Base-by-base conservation (phyloP, 768 basidiomycete genomes). In the Lentinula aciculospora region DNA sequence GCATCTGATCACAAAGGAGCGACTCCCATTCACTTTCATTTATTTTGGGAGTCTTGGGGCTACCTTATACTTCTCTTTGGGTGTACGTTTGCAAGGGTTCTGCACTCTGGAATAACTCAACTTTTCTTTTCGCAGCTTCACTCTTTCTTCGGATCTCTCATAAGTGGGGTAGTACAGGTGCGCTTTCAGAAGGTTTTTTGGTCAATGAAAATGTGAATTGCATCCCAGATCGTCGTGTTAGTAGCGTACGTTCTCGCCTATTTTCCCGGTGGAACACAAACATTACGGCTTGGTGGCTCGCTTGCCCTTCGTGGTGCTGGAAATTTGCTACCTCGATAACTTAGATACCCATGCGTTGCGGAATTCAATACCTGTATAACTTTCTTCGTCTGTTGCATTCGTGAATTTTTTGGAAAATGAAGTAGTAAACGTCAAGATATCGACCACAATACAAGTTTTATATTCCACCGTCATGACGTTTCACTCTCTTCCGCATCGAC, bases 1-100 rank as follows among this genome's bases (percentile, higher is more conserved):
- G 71, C 97, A 99, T 67, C 79, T 92, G 53, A 59, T 88, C 27
- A 88, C 92, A 3, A 80, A 80, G 69, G 92, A 95, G 65, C 82
- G 93, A 28, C 77, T 96, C 15, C 92, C 92, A 0, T 95, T 96
- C 72, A 86, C 89, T 23, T 65, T 77, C 32, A 80, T 94, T 4
- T 99, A 98, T 72, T 82, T 99, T 62, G 74, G 76, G 27, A 93
- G 90, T 57, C 76, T 98, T 2, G 88, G 80, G 13, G 78, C 94
- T 12, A 98, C 97, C 1, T 78, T 98, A 12, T 96, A 94, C 69
- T 96, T 97, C 68, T 85, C 95, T 1, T 77, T 99, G 31, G 92
- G 88, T 45, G 94, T 96, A 68, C 63, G 89, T 75, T 13, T 34
- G 34, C 32, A 29, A 25, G 15, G 10, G 9, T 4, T 31, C 13